Evolutionary conservation across 306 rosid genomes (phyloP).

Genomic region (Rosa persica): DNA sequence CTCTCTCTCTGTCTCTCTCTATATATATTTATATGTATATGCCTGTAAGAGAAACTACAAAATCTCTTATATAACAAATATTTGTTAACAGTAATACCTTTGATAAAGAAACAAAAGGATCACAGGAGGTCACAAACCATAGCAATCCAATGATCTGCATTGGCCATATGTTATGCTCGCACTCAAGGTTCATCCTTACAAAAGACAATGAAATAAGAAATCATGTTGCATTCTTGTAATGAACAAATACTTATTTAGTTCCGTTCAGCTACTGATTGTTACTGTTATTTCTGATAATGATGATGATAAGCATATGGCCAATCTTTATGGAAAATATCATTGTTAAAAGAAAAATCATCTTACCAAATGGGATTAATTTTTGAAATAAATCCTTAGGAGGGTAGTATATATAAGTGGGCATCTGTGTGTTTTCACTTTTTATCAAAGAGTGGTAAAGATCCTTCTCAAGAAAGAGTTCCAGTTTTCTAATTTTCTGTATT

Average conservation of each 20-base stretch:
- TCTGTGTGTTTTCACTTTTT: not conserved
- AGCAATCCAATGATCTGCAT: not conserved
- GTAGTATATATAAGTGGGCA: not conserved
- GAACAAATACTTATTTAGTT: not conserved
- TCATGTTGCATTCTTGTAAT: not conserved
- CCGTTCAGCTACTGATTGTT: not conserved
- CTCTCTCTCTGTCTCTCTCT: conserved; percentile 19
- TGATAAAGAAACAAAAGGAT: not conserved
- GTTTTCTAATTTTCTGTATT: not conserved
- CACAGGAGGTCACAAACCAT: not conserved
- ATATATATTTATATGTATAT: not conserved
- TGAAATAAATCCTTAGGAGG: not conserved
- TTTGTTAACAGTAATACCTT: not conserved
- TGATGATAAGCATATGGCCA: not conserved
- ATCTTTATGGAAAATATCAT: not conserved
- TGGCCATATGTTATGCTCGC: not conserved
- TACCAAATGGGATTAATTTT: not conserved
- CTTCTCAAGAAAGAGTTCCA: not conserved
- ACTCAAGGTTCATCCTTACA: not conserved
- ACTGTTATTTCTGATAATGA: not conserved
- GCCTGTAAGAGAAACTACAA: not conserved
- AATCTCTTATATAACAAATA: not conserved
- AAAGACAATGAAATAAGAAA: not conserved
- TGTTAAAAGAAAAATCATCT: not conserved
- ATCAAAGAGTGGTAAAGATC: not conserved